Evolutionary conservation across 257 asterid species (phyloP).

Genomic region (Solanum chiquidenum): DNA sequence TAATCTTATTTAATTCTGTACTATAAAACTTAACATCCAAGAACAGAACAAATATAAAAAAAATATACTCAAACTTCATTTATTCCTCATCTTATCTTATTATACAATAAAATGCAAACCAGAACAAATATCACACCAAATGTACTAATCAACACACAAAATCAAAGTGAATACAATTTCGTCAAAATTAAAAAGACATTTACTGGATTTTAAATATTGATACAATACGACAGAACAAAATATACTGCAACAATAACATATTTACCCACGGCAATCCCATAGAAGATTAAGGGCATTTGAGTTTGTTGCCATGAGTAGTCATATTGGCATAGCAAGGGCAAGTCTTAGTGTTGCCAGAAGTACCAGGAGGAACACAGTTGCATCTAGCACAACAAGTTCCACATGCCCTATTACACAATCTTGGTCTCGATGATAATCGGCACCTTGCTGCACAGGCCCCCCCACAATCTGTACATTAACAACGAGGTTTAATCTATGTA

Average conservation of each 20-base stretch:
- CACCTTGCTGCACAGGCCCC: constrained; percentile 21
- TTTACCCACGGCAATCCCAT: background rate
- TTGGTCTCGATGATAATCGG: constrained; percentile 15
- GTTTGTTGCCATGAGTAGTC: constrained; percentile 17
- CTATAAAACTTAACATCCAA: background rate
- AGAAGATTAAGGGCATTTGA: constrained; percentile 18
- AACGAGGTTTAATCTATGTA: no score
- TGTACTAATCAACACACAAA: background rate
- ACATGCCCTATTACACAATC: constrained; percentile 23
- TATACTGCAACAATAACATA: background rate
- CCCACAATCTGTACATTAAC: constrained; percentile 13
- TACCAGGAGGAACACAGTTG: constrained; percentile 31
- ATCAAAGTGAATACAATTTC: background rate
- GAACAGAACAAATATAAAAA: background rate
- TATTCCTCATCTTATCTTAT: background rate
- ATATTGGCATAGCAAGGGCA: constrained; percentile 26
- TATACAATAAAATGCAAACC: background rate
- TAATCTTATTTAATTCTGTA: background rate
- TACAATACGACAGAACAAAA: background rate
- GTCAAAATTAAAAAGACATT: background rate
- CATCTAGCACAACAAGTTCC: constrained; percentile 32
- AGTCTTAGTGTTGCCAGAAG: constrained; percentile 17
- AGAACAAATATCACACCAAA: background rate
- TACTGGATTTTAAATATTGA: background rate
- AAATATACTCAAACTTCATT: background rate